A percentile compares a stretch with the other conserved stretches of the same genome.
These are phyloP conservation scores for Fraxinus albicans DNA, from an alignment of 305 asterid species.

Conservation along the genomic window DNA sequence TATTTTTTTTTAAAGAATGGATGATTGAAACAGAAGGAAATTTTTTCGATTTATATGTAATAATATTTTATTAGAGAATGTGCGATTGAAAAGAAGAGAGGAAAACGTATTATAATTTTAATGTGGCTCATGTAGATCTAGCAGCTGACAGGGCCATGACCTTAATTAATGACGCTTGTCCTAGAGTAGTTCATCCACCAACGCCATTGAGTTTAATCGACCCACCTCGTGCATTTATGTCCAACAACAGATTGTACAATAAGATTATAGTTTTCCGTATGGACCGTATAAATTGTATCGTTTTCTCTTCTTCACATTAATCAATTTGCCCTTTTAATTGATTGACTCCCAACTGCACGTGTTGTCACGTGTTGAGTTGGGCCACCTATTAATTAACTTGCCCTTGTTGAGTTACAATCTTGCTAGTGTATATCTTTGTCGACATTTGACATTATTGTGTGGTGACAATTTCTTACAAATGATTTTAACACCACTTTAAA, in stretches of 20 bases:
- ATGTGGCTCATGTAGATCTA: conserved; percentile 29
- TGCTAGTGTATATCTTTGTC: too few species aligned
- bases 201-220: conserved; percentile 44
- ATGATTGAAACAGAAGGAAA: too few species aligned
- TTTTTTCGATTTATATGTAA: too few species aligned
- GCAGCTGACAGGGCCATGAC: conserved; percentile 35
- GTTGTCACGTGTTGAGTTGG: not conserved
- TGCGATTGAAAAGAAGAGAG: too few species aligned
- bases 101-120: too few species aligned
- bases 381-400: not conserved
- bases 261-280: conserved; percentile 43
- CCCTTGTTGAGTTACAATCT: not conserved
- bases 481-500: too few species aligned
- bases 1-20: too few species aligned
- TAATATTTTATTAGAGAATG: too few species aligned
- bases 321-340: conserved; percentile 7
- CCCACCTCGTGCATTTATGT: conserved; percentile 40
- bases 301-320: conserved; percentile 4
- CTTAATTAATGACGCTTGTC: conserved; percentile 41
- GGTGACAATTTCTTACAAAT: too few species aligned
- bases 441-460: too few species aligned
- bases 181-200: conserved; percentile 44
- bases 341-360: not conserved
- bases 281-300: conserved; percentile 34
- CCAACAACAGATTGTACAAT: conserved; percentile 28